Evolutionary conservation across 768 basidiomycete species (phyloP).

Genomic region (Dentipellis fragilis): DNA sequence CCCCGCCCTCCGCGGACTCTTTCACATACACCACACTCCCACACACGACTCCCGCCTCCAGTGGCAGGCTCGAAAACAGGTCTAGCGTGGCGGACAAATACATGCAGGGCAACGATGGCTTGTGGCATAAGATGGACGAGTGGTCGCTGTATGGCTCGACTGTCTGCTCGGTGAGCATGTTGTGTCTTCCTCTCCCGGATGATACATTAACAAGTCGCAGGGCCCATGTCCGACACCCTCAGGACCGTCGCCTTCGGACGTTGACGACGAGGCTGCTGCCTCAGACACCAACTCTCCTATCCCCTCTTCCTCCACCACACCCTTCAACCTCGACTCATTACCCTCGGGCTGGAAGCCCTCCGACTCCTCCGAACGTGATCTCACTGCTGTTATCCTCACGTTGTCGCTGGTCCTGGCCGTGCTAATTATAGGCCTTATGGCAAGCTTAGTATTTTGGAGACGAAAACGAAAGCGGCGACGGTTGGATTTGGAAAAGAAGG

Average conservation of each 20-base stretch:
- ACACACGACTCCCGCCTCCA: background rate
- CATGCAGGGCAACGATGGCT: slow-evolving; percentile 12
- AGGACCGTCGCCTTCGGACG: background rate
- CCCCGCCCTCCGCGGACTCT: background rate
- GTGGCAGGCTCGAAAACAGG: background rate
- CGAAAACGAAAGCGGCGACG: slow-evolving; percentile 26
- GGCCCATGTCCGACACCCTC: background rate
- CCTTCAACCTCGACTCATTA: slow-evolving; percentile 15
- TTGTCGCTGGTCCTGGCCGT: slow-evolving; percentile 56
- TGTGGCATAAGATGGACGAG: slow-evolving; percentile 12
- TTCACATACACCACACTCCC: background rate
- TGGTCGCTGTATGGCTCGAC: slow-evolving; percentile 70
- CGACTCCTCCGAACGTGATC: background rate
- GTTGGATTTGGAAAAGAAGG: slow-evolving; percentile 44
- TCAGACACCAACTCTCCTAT: slow-evolving; percentile 7
- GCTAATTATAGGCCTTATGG: slow-evolving; percentile 50
- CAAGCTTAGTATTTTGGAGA: slow-evolving; percentile 53
- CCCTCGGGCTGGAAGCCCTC: slow-evolving; percentile 16
- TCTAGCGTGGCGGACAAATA: slow-evolving; percentile 14
- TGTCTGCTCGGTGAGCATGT: slow-evolving; percentile 40
- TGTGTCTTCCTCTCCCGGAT: slow-evolving; percentile 1
- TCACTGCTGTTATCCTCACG: slow-evolving; percentile 26
- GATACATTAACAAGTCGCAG: slow-evolving; percentile 24
- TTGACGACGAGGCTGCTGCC: background rate
- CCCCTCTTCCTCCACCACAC: background rate